Evolutionary conservation across 768 basidiomycete genomes (phyloP), one percentile per base, ranked within the genome.

Genomic region (Clitopilus hobsonii): DNA sequence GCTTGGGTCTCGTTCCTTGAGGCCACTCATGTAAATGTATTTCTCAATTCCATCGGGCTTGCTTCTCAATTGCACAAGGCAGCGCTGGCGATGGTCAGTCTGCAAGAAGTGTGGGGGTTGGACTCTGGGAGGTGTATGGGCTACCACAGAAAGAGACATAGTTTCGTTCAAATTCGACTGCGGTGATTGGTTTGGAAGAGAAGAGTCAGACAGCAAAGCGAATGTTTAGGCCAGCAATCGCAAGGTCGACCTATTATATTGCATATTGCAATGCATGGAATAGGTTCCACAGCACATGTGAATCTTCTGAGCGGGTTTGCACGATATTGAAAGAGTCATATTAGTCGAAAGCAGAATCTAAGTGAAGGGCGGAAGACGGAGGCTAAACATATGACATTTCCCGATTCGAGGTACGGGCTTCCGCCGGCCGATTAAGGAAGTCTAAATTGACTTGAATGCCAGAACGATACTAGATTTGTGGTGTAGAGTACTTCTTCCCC

Each of bases 1-100:
- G 50, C 78, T 74, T 25, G 81, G 69, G 61, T 89, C 82, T 57
- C 84, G 78, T 28, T 77, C 74, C 60, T 88, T 82, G 62, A 90
- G 75, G 8, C 78, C 78, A 32, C 77, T 79, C 56, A 90, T 77
- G 66, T 82, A 89, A 58, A 88, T 84, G 69, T 90, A 86, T 65
- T 87, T 83, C 56, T 89, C 84, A 50, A 89, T 74, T 22, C 76
- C 70, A 53, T 71, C 69, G 1, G 69, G 55, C 67, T 86, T 86
- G 62, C 80, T 78, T 54, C 83, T 80, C 18, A 86, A 70, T 65
- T 85, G 84, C 2, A 65, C 68, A 2, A 86, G 75, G 64, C 80
- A 82, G 57, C 84, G 75, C 55, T 79, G 76, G 28, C 72, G 74
- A 60, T 85, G 84, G 65, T 81, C 75, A 27, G 79, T 79, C 52